These are phyloP conservation scores for Ganoderma multipileum DNA, from an alignment of 1,284 basidiomycete genomes.

Conservation along the genomic window DNA sequence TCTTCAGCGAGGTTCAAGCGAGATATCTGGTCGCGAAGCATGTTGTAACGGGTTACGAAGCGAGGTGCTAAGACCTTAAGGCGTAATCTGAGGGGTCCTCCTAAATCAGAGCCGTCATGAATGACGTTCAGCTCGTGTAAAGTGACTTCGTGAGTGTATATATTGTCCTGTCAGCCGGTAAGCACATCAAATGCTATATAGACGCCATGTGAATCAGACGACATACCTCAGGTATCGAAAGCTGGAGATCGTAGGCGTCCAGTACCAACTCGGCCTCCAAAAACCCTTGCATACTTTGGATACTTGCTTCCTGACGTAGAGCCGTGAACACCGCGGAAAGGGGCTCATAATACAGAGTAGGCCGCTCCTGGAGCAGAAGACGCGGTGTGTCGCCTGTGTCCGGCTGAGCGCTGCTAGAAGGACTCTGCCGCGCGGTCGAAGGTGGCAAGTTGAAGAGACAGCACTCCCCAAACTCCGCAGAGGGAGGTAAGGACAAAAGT, in stretches of 20 bases:
- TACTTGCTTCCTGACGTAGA: conserved; percentile 63
- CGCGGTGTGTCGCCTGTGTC: conserved; percentile 14
- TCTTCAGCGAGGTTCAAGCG: conserved; percentile 47
- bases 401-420: conserved; percentile 29
- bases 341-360: conserved; percentile 78
- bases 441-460: conserved; percentile 66
- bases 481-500: conserved; percentile 55
- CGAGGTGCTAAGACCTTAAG: conserved; percentile 59
- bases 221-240: conserved; percentile 70
- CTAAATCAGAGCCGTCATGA: conserved; percentile 68
- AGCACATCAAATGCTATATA: background rate
- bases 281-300: conserved; percentile 54
- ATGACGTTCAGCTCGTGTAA: conserved; percentile 76
- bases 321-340: conserved; percentile 71
- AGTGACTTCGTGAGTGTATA: conserved; percentile 72
- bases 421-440: conserved; percentile 37
- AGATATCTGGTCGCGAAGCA: conserved; percentile 64
- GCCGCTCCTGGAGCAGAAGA: conserved; percentile 63
- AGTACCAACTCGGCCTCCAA: conserved; percentile 67
- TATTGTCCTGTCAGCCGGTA: conserved; percentile 63
- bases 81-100: conserved; percentile 69
- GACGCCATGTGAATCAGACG: background rate
- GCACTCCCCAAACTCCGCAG: conserved; percentile 49
- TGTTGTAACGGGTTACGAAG: conserved; percentile 72
- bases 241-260: conserved; percentile 70